Evolutionary conservation across 2,329 filamentous ascomycete species (phyloP).

Genomic region (Beauveria rudraprayagi): DNA sequence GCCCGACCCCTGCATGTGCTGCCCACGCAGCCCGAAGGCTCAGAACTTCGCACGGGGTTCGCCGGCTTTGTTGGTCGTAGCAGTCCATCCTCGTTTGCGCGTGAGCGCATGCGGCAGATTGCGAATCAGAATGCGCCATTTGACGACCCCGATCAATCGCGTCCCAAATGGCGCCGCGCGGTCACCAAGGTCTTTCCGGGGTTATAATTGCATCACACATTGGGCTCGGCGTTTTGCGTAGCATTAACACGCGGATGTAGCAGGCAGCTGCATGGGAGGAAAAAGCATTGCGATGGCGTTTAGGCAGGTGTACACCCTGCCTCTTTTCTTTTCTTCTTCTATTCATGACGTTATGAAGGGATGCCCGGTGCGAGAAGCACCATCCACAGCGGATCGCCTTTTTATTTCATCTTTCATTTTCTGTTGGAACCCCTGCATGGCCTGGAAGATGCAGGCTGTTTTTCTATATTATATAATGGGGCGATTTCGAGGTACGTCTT

Average conservation of each 20-base stretch:
- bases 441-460: not conserved
- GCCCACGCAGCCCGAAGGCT: conserved; percentile 30
- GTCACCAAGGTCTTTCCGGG: conserved; percentile 37
- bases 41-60: conserved; percentile 20
- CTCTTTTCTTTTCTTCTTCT: conserved; percentile 1
- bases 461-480: not conserved
- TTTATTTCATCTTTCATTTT: not conserved
- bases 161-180: conserved; percentile 33
- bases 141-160: conserved; percentile 32
- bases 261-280: not conserved
- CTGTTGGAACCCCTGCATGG: not conserved
- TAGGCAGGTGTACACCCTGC: not conserved
- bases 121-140: conserved; percentile 35
- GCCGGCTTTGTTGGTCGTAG: conserved; percentile 24
- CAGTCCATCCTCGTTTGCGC: conserved; percentile 36
- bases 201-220: conserved; percentile 10
- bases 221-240: not conserved
- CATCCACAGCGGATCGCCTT: not conserved
- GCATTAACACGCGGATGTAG: not conserved
- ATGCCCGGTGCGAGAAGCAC: not conserved
- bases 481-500: not conserved
- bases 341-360: conserved; percentile 5
- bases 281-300: conserved; percentile 10
- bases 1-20: conserved; percentile 22
- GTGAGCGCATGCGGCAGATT: conserved; percentile 36